A percentile compares a stretch with the other conserved stretches of the same genome.
Conservation (phyloP, 192 early-diverging fungal genomes). For the Gryganskiella cystojenkinii region DNA sequence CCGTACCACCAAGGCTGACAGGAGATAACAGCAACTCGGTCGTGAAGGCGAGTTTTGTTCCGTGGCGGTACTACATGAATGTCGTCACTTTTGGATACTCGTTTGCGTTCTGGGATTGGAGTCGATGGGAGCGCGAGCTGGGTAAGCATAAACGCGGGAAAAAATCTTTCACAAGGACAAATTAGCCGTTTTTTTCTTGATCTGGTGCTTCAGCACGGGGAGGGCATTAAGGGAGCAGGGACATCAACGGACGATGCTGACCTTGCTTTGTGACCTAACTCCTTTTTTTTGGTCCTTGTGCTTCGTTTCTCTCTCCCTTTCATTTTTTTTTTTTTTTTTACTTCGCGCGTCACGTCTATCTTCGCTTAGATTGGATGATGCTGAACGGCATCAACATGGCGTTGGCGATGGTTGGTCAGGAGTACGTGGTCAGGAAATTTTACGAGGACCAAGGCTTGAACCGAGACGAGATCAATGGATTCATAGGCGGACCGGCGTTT, state of each 20-base stretch:
- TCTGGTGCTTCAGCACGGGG: too few species aligned
- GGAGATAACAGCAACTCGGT: not conserved
- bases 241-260: too few species aligned
- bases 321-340: not conserved
- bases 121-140: slow-evolving; percentile 44
- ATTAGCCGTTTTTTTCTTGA: not conserved
- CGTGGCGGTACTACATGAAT: slow-evolving; percentile 49
- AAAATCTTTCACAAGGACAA: not conserved
- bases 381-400: slow-evolving; percentile 49
- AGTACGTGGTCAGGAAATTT: slow-evolving; percentile 38
- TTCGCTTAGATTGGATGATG: slow-evolving; percentile 56
- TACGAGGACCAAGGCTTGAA: slow-evolving; percentile 33
- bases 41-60: slow-evolving; percentile 41
- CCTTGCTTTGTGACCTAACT: too few species aligned
- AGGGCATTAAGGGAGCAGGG: too few species aligned
- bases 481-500: slow-evolving; percentile 38
- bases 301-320: not conserved
- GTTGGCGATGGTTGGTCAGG: slow-evolving; percentile 42
- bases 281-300: not conserved
- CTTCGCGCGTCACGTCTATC: too few species aligned
- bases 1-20: slow-evolving; percentile 6
- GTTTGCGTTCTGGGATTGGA: slow-evolving; percentile 49
- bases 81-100: slow-evolving; percentile 52
- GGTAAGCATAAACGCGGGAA: slow-evolving; percentile 11
- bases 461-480: slow-evolving; percentile 14